Base-by-base conservation (phyloP, 257 asterid genomes). In the Lantana camara region DNA sequence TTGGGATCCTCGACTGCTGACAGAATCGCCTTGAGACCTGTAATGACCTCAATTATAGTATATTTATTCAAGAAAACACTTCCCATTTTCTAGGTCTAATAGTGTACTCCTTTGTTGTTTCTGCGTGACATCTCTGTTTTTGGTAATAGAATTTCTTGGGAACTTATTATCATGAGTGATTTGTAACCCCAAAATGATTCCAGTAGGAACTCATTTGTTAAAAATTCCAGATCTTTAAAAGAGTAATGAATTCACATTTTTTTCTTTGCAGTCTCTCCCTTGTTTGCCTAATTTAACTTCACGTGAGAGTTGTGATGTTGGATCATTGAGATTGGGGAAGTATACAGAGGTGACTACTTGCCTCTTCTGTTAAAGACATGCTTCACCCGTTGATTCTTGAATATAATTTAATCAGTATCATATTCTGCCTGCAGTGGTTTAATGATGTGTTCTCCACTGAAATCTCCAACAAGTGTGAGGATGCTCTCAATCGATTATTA, bases 381-480 rank as follows among this genome's bases (percentile, higher is more conserved):
- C 47, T 57, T n/a, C 22, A 11, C 37, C 66, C 60, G 15, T 37
- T 62, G 45, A 42, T 62, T 60, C 58, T 51, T 60, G 57, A 59
- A 55, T 63, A 49, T 44, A 72, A 59, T 63, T 42, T 57, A 59
- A 62, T 41, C 55, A 54, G 57, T 47, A 41, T 55, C 40, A 21
- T 34, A 38, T 50, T 73, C 20, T 59, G 37, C 60, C 48, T 83
- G 80, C 84, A 83, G 89, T 83, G 99, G 99, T 94, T 94, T 77
- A 84, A 84, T 78, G 99, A 94, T 67, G 97, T 90, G 55, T 90
- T 90, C 85, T 88, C 96, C 37, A 67, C 86, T 71, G 97, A 90
- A 9, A 85, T 90, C 70, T 82, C 99, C 61, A 69, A 49, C 17
- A 94, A 83, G 77, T 94, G 97, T 52, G 96, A 83, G 72, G 91